These are phyloP conservation scores for Durio zibethinus DNA, from an alignment of 345 rosid genomes.

Conservation along the genomic window DNA sequence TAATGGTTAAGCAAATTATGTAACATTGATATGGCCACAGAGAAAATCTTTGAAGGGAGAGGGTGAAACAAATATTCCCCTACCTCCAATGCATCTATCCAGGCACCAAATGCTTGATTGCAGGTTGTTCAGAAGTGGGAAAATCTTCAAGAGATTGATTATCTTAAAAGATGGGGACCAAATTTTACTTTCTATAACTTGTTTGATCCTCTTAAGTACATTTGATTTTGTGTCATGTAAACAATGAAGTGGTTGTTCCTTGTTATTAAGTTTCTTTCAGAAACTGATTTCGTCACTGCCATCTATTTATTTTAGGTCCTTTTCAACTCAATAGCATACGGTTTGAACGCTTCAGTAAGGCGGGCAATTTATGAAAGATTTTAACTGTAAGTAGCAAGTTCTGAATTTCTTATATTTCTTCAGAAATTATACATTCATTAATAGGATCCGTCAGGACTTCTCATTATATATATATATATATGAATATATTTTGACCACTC, in stretches of 20 bases:
- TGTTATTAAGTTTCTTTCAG: neutral
- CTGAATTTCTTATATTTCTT: neutral
- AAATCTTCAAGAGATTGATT: neutral
- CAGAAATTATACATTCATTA: neutral
- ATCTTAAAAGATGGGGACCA: neutral
- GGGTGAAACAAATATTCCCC: neutral
- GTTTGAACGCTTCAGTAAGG: conserved; percentile 86
- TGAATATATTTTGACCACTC: neutral
- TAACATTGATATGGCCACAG: neutral
- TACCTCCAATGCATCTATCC: neutral
- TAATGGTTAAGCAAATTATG: neutral
- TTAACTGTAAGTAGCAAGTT: conserved; percentile 59
- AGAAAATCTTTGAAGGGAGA: neutral
- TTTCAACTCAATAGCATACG: conserved; percentile 94
- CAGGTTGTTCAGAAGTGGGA: neutral
- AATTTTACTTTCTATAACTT: neutral
- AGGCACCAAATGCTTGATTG: neutral
- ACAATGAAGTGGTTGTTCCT: neutral
- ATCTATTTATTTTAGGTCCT: conserved; percentile 52
- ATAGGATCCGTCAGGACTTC: neutral
- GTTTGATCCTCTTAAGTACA: neutral
- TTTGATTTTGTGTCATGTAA: neutral
- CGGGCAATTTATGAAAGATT: conserved; percentile 80
- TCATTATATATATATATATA: too few relatives aligned
- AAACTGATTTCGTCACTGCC: neutral